These are phyloP conservation scores for Kazachstania psychrophila DNA, from an alignment of 805 yeast species.

Conservation along the genomic window DNA sequence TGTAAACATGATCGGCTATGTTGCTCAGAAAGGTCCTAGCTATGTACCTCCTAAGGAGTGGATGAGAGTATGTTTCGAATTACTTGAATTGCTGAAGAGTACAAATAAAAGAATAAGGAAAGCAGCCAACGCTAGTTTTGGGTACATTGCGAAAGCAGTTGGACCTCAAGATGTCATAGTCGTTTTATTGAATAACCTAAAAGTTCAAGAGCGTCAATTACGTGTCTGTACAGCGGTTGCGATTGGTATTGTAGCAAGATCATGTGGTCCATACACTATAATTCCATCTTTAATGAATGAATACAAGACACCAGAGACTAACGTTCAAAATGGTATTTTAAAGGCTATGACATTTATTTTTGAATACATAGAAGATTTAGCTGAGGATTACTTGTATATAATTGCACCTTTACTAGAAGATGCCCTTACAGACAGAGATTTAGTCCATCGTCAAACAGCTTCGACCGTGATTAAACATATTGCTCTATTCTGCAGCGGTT, in stretches of 20 bases:
- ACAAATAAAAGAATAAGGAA: constrained; percentile 65
- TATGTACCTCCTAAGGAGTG: constrained; percentile 86
- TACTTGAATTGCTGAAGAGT: constrained; percentile 80
- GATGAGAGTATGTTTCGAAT: constrained; percentile 92
- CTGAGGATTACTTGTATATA: constrained; percentile 74
- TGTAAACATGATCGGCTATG: constrained; percentile 67
- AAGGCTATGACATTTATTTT: constrained; percentile 86
- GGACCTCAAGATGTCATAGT: constrained; percentile 94
- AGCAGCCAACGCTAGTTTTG: constrained; percentile 86
- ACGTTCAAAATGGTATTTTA: constrained; percentile 91
- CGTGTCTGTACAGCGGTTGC: constrained; percentile 98
- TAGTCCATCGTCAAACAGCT: constrained; percentile 92
- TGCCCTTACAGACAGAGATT: constrained; percentile 83
- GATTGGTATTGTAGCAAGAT: constrained; percentile 89
- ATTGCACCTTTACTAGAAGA: constrained; percentile 74
- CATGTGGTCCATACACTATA: constrained; percentile 87
- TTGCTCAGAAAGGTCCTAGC: constrained; percentile 74
- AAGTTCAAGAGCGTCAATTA: constrained; percentile 91
- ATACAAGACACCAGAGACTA: constrained; percentile 81
- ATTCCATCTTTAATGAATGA: constrained; percentile 94
- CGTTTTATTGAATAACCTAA: constrained; percentile 69
- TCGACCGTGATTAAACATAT: constrained; percentile 77
- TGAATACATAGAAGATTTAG: constrained; percentile 77
- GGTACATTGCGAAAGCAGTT: constrained; percentile 78
- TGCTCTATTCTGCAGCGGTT: constrained; percentile 69